Evolutionary conservation across 2,329 filamentous ascomycete genomes (phyloP).

Genomic region (Parastagonospora nodorum): DNA sequence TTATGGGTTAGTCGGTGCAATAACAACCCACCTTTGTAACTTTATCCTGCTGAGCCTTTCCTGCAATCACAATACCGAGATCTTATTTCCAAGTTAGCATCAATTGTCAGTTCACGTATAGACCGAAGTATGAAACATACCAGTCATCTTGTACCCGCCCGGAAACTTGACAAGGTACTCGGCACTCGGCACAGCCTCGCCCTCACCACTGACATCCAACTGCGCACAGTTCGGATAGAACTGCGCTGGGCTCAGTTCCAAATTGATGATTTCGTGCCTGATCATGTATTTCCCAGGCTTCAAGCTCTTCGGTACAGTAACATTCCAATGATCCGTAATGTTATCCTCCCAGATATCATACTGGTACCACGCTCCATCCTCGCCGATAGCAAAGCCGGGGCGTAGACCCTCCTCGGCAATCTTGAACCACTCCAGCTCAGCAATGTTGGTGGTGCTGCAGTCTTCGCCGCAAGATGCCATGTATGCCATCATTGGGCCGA

Average conservation of each 20-base stretch:
- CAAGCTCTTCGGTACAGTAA: not conserved
- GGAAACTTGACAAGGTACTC: conserved; percentile 1
- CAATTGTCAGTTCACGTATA: not conserved
- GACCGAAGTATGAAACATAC: not conserved
- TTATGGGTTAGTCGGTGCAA: not conserved
- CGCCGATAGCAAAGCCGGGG: not conserved
- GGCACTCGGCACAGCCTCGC: not conserved
- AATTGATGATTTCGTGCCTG: not conserved
- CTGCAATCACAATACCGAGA: not conserved
- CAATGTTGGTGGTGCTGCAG: not conserved
- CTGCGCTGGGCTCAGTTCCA: not conserved
- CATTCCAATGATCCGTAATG: not conserved
- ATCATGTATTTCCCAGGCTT: not conserved
- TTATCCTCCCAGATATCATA: not conserved
- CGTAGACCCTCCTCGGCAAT: not conserved
- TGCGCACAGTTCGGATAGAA: conserved; percentile 1
- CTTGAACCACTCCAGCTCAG: not conserved
- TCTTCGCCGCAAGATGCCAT: not conserved
- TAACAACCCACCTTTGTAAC: not conserved
- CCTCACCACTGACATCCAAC: not conserved
- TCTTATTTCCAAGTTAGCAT: not conserved
- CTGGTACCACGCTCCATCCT: not conserved
- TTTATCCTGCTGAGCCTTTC: not conserved
- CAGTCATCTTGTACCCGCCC: not conserved
- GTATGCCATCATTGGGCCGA: not conserved